A percentile compares a stretch with the other conserved stretches of the same genome.
These are phyloP conservation scores for Zygosaccharomyces pseudorouxii DNA, from an alignment of 805 yeast genomes.

Conservation along the genomic window DNA sequence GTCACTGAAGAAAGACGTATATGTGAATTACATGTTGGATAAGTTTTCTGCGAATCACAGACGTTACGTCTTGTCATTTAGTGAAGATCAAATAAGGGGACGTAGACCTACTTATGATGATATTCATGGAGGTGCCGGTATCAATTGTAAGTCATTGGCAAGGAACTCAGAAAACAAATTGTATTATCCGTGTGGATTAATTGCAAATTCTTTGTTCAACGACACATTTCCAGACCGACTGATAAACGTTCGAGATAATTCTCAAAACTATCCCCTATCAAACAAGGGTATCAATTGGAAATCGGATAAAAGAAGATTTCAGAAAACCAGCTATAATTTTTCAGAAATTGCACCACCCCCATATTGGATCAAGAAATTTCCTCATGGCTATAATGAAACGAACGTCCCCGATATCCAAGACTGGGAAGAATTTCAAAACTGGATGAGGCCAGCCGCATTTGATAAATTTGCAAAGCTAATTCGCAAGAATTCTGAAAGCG, in stretches of 20 bases:
- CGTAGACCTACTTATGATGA: conserved; percentile 51
- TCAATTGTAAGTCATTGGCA: conserved; percentile 63
- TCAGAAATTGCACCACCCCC: conserved; percentile 88
- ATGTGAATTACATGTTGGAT: conserved; percentile 74
- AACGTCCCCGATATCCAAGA: conserved; percentile 70
- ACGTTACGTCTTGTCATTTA: conserved; percentile 83
- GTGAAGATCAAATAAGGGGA: conserved; percentile 82
- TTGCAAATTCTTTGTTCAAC: conserved; percentile 88
- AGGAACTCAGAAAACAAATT: conserved; percentile 50
- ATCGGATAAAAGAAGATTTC: conserved; percentile 66
- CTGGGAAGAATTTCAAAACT: conserved; percentile 86
- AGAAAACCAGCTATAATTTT: conserved; percentile 63
- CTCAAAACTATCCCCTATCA: conserved; percentile 36
- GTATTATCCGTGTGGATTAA: conserved; percentile 90
- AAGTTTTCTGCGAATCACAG: conserved; percentile 93
- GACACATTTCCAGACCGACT: conserved; percentile 60
- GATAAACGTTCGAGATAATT: conserved; percentile 35
- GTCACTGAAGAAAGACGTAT: conserved; percentile 69
- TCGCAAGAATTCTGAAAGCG: conserved; percentile 55
- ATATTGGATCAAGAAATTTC: conserved; percentile 75
- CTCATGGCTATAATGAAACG: conserved; percentile 81
- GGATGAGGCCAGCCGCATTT: conserved; percentile 91
- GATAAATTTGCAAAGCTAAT: conserved; percentile 63
- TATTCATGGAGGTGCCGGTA: conserved; percentile 47
- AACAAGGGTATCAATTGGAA: conserved; percentile 77